These are phyloP conservation scores for Coniferiporia weirii DNA, from an alignment of 1,284 basidiomycete genomes.

Conservation along the genomic window DNA sequence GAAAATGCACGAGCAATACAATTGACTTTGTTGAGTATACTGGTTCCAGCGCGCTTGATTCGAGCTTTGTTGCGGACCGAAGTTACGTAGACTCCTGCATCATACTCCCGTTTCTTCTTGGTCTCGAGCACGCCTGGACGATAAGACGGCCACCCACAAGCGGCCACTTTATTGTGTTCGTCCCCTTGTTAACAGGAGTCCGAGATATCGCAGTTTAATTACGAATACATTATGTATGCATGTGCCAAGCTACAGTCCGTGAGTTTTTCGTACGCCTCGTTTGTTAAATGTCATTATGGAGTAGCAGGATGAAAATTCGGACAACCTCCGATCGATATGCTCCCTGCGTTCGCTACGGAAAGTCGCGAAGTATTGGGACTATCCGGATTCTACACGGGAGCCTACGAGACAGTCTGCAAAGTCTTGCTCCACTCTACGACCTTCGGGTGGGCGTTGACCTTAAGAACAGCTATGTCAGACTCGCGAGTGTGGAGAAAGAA, in stretches of 20 bases:
- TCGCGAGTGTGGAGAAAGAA: no score
- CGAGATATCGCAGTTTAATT: not conserved
- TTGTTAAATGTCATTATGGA: not conserved
- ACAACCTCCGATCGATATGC: not conserved
- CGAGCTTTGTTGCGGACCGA: no score
- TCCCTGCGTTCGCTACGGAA: not conserved
- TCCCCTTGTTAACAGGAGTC: no score
- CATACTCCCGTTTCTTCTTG: no score
- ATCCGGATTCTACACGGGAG: not conserved
- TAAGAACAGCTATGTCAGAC: not conserved
- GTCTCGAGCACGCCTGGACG: no score
- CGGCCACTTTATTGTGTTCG: no score
- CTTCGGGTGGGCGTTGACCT: constrained; percentile 36
- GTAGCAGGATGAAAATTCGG: not conserved
- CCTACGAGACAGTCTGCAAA: constrained; percentile 22
- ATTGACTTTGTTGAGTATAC: no score
- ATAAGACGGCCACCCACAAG: no score
- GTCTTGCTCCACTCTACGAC: constrained; percentile 35
- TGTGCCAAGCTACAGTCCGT: not conserved
- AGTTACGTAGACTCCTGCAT: no score
- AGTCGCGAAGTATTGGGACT: not conserved
- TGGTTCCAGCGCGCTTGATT: no score
- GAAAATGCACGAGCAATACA: no score
- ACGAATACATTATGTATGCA: constrained; percentile 2
- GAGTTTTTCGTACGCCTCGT: not conserved